Base-by-base conservation (phyloP, 1,284 basidiomycete genomes). In the Ganoderma resinaceum region DNA sequence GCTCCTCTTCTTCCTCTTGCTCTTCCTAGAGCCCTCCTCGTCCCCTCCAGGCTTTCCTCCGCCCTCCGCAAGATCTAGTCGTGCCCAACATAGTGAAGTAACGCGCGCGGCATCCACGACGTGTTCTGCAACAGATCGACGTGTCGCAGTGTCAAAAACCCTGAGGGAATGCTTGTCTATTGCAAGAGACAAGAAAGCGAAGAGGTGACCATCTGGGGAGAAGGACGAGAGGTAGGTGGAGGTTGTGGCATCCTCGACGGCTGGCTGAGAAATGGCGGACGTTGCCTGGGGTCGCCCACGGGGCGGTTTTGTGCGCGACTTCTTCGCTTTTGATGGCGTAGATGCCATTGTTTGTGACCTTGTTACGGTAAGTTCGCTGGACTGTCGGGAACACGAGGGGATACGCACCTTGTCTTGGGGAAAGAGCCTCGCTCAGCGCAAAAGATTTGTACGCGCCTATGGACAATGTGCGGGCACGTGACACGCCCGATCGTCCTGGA, bases 121-220 rank as follows among this genome's bases (percentile, higher is more conserved):
- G 78, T 89, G 82, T 74, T 92, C 89, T 12, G 87, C 86, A 33
- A 88, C 80, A 29, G 87, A 84, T 70, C 86, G 84, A 40, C 83
- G 84, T 12, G 87, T 85, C 18, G 82, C 74, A 4, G 88, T 86
- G 76, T 90, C 85, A 78, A 90, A 91, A 59, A 93, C 83, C 70
- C 89, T 88, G 66, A 93, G 80, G 52, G 90, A 86, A 76, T 93
- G 91, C 77, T 92, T 93, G 82, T 93, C 91, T 61, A 93, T 84
- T 6, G 91, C 86, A 26, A 92, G 84, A 37, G 90, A 89, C 59
- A 92, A 78, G 69, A 90, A 85, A 2, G 89, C 90, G 76, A 92
- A 92, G 63, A 88, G 80, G 61, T 82, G 80, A 59, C 86, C 87
- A 66, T 85, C 82, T 9, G 86, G 85, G 18, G 91, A 91, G 77